Evolutionary conservation across 2,329 filamentous ascomycete species (phyloP).

Genomic region (Thyridium curvatum): DNA sequence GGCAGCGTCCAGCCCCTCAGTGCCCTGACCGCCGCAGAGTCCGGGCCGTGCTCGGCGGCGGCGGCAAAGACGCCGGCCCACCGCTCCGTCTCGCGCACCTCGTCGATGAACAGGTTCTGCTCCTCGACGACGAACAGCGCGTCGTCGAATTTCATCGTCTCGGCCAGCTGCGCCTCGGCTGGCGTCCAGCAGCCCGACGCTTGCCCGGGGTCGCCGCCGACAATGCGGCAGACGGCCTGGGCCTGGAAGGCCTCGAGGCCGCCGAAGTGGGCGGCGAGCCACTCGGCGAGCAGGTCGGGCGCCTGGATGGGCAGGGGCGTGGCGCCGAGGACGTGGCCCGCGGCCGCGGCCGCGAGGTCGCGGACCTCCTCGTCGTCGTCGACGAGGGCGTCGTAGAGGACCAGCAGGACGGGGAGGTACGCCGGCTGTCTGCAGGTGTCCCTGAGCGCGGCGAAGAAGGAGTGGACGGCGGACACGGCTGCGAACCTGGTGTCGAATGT

Average conservation of each 20-base stretch:
- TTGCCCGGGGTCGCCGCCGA: slow-evolving; percentile 16
- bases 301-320: slow-evolving; percentile 38
- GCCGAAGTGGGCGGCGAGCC: slow-evolving; percentile 31
- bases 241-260: slow-evolving; percentile 27
- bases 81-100: slow-evolving; percentile 63
- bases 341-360: slow-evolving; percentile 50
- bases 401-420: slow-evolving; percentile 52
- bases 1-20: slow-evolving; percentile 41
- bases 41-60: not conserved
- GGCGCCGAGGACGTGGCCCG: slow-evolving; percentile 36
- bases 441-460: slow-evolving; percentile 31
- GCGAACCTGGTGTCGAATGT: slow-evolving; percentile 61
- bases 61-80: slow-evolving; percentile 53
- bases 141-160: slow-evolving; percentile 49
- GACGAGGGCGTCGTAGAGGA: slow-evolving; percentile 70
- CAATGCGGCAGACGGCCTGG: slow-evolving; percentile 35
- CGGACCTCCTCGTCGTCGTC: slow-evolving; percentile 93
- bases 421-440: slow-evolving; percentile 17
- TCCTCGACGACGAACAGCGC: slow-evolving; percentile 83
- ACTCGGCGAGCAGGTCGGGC: slow-evolving; percentile 34
- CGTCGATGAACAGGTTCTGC: slow-evolving; percentile 89
- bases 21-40: slow-evolving; percentile 6
- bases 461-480: slow-evolving; percentile 47
- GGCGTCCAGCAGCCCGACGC: slow-evolving; percentile 15
- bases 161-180: slow-evolving; percentile 31